Evolutionary conservation across 2,329 filamentous ascomycete species (phyloP).

Genomic region (Beauveria scarabaeidicola): DNA sequence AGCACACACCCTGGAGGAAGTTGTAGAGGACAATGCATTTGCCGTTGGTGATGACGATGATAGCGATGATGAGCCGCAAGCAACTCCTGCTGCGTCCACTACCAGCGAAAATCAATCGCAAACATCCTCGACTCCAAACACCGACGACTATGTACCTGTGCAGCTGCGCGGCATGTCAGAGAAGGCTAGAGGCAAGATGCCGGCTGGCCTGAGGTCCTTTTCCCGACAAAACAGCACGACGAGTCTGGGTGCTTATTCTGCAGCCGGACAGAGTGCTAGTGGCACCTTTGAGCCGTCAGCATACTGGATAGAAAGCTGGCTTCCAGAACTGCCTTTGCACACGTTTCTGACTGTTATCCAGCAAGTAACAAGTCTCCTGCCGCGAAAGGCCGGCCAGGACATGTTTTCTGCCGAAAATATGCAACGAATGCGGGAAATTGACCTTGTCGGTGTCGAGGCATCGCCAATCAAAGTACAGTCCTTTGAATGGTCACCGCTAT

Average conservation of each 20-base stretch:
- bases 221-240: constrained; percentile 85
- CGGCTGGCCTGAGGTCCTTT: constrained; percentile 71
- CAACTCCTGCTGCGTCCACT: constrained; percentile 54
- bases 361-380: constrained; percentile 50
- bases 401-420: constrained; percentile 37
- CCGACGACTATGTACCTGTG: constrained; percentile 71
- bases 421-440: constrained; percentile 48
- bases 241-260: constrained; percentile 61
- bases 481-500: constrained; percentile 88
- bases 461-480: constrained; percentile 70
- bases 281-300: constrained; percentile 69
- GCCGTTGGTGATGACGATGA: constrained; percentile 65
- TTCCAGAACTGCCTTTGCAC: constrained; percentile 84
- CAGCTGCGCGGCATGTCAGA: constrained; percentile 92
- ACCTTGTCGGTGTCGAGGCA: constrained; percentile 65
- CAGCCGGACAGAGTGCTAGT: constrained; percentile 45
- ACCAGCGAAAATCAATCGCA: constrained; percentile 55
- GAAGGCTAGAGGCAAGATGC: constrained; percentile 93
- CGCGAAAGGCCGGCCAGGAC: constrained; percentile 37
- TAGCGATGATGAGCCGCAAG: constrained; percentile 38
- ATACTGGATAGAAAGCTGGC: constrained; percentile 87
- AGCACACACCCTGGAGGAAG: constrained; percentile 22
- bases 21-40: constrained; percentile 65
- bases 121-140: constrained; percentile 57
- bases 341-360: constrained; percentile 72